Evolutionary conservation across 495 filamentous ascomycete species (phyloP).

Genomic region (Neurospora africana): DNA sequence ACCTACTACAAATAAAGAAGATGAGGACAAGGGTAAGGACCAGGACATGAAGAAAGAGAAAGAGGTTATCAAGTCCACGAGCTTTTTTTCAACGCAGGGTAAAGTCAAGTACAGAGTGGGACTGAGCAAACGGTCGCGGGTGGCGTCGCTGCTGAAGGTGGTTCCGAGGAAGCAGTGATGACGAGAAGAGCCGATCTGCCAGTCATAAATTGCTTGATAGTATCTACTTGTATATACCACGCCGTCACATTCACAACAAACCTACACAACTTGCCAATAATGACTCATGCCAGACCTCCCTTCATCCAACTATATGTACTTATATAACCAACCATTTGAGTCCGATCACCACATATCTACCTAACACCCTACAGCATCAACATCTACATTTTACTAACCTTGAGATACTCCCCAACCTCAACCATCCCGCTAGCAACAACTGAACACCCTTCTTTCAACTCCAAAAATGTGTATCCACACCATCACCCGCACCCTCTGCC

Average conservation of each 20-base stretch:
- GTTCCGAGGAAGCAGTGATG: neutral
- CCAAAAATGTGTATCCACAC: neutral
- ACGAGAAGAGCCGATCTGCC: neutral
- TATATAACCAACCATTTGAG: neutral
- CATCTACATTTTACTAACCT: no score
- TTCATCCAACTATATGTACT: neutral
- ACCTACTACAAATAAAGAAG: neutral
- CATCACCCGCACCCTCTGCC: neutral
- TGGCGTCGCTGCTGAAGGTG: constrained; percentile 19
- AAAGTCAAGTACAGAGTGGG: constrained; percentile 18
- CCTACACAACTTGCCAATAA: neutral
- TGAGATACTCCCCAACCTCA: no score
- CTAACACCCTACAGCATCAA: no score
- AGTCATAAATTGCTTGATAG: neutral
- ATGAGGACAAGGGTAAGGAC: neutral
- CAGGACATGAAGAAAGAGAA: neutral
- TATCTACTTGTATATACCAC: neutral
- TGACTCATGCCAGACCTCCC: neutral
- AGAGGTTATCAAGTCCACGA: neutral
- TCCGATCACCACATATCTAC: no score
- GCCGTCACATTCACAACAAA: neutral
- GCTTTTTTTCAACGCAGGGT: neutral
- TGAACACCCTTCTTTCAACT: no score
- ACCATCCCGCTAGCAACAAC: no score
- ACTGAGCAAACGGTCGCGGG: constrained; percentile 17